Evolutionary conservation across 1,139 yeast species (phyloP), one percentile per base, ranked within the genome.

Genomic region (Suhomyces maxii): DNA sequence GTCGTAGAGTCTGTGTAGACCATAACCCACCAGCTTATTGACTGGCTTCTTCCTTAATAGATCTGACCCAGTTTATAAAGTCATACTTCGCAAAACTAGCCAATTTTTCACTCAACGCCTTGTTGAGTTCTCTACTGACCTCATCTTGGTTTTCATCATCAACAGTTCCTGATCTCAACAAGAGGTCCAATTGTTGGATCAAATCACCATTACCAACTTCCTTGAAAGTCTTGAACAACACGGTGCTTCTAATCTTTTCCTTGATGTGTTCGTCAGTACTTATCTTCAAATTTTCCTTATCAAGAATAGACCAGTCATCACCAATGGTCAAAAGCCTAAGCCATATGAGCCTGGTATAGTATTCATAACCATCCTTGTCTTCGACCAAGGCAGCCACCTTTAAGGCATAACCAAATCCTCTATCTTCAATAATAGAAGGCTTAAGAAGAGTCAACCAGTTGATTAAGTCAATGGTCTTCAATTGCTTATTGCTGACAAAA

Each of bases 371-470:
- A 7, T 52, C 44, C 37, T 67, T 70, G 48, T 67, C 66, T 1
- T 58, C 54, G 7, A 68, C 51, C 34, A 65, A 55, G 1, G 69
- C 60, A 0, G 76, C 68, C 4, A 73, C 62, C 41, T 58, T 57
- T 45, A 73, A 63, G 0, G 78, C 78, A 51, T 69, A 65, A 1
- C 70, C 59, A 51, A 64, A 74, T 3, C 68, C 69, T 18, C 56
- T 50, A 13, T 54, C 45, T 30, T 59, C 61, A 34, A 41, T 53
- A 30, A 58, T 39, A 0, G 56, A 51, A 1, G 76, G 74, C 44
- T 77, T 74, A 9, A 82, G 53, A 37, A 83, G 60, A 0, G 89
- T 84, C 56, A 84, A 74, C 37, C 80, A 60, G 49, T 83, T 84
- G 37, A 86, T 72, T 41, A 86, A 63, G 44, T 80, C 83, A 14